A percentile compares a stretch with the other conserved stretches of the same genome.
Evolutionary conservation across 805 yeast species (phyloP).

Genomic region (Saturnispora diversa): DNA sequence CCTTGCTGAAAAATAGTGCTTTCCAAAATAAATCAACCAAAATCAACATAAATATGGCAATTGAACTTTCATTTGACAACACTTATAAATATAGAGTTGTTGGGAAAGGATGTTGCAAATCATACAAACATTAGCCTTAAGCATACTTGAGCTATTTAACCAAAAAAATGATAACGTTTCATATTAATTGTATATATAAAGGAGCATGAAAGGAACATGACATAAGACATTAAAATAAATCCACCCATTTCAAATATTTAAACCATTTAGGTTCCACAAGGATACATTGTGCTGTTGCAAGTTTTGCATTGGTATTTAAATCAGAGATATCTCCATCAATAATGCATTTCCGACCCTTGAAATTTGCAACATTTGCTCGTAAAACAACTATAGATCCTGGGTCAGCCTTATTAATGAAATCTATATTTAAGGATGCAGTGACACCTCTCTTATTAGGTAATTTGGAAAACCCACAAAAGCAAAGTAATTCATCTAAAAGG

Average conservation of each 20-base stretch:
- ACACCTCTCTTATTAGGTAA: constrained; percentile 82
- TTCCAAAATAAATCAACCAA: too few relatives aligned
- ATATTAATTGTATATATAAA: too few relatives aligned
- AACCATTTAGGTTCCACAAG: constrained; percentile 88
- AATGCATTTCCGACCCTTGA: constrained; percentile 73
- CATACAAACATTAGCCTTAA: too few relatives aligned
- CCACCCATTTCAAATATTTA: constrained; percentile 52
- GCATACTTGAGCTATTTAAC: too few relatives aligned
- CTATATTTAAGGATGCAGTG: constrained; percentile 66
- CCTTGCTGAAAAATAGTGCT: too few relatives aligned
- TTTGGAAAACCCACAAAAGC: constrained; percentile 75
- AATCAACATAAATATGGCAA: too few relatives aligned
- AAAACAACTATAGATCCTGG: constrained; percentile 61
- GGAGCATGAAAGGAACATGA: too few relatives aligned
- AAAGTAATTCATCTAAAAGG: constrained; percentile 74
- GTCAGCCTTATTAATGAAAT: constrained; percentile 52
- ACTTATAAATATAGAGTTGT: too few relatives aligned
- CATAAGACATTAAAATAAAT: constrained; percentile 7
- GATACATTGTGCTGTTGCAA: constrained; percentile 58
- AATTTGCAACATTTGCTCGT: constrained; percentile 54
- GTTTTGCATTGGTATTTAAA: constrained; percentile 12
- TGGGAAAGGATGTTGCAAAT: too few relatives aligned
- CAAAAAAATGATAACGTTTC: too few relatives aligned
- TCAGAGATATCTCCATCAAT: constrained; percentile 47
- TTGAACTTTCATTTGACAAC: too few relatives aligned